Evolutionary conservation across 208 protist species (phyloP).

Genomic region (Acanthamoeba quina): DNA sequence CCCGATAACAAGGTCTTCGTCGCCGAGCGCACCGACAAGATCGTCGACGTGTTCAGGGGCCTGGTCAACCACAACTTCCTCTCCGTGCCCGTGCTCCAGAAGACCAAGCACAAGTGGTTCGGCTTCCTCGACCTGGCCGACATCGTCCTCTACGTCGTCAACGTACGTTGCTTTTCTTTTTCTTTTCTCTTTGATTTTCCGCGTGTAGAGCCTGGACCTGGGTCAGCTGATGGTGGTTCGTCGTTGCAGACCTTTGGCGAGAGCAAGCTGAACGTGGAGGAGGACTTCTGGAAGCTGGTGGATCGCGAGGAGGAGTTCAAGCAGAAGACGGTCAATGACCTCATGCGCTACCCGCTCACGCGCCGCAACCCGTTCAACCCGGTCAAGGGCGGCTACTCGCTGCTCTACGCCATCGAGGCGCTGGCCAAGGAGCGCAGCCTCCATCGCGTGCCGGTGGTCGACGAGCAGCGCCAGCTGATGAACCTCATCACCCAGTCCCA

Average conservation of each 20-base stretch:
- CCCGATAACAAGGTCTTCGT: conserved; percentile 59
- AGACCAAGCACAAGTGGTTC: conserved; percentile 60
- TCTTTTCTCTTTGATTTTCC: too few species aligned
- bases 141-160: conserved; percentile 43
- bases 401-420: conserved; percentile 54
- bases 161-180: not conserved
- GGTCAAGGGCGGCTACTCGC: conserved; percentile 34
- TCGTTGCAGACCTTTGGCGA: conserved; percentile 17
- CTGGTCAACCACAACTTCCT: conserved; percentile 53
- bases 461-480: conserved; percentile 31
- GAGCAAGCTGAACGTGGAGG: not conserved
- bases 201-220: too few species aligned
- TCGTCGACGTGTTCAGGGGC: conserved; percentile 50
- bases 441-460: conserved; percentile 37
- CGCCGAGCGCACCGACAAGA: conserved; percentile 54
- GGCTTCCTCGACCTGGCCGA: conserved; percentile 53
- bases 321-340: conserved; percentile 38
- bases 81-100: conserved; percentile 43
- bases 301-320: conserved; percentile 36
- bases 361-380: conserved; percentile 49
- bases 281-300: conserved; percentile 44
- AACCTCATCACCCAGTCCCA: conserved; percentile 58
- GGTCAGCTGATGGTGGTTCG: not conserved
- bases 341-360: conserved; percentile 11
- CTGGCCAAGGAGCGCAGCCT: conserved; percentile 16